Base-by-base conservation (phyloP, 495 filamentous ascomycete species). In the Friedmanniomyces simplex region DNA sequence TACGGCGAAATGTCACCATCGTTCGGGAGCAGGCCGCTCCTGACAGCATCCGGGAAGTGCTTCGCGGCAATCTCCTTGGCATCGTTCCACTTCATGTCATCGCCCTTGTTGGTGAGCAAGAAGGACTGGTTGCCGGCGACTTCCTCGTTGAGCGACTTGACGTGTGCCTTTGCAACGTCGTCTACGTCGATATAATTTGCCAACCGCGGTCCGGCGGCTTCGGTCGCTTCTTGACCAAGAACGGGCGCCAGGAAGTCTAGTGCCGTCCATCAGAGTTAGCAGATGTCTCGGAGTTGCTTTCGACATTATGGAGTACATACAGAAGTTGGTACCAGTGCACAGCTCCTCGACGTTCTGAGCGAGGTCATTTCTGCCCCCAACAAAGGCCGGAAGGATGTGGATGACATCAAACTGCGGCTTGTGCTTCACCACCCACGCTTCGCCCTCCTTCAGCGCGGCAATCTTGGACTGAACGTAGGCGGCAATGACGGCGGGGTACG, bases 371-470 rank as follows among this genome's bases (percentile, higher is more conserved):
- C 63, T 63, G 6, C 77, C 76, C 14, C 75, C 41, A 10, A 75
- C 67, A 61, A 75, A 73, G 7, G 68, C 67, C 0, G 77, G 76
- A 57, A 72, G 68, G 54, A 79, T 68, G 62, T 75, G 66, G 26
- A 77, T 71, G 24, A 75, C 63, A 59, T 77, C 73, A 53, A 74
- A 79, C 8, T 61, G 30, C 3, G 75, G 74, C 42, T 74, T 71
- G 50, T 73, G 62, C 0, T 65, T 59, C 55, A 61, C 55, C 12
- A 76, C 58, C 64, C 72, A 79, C 2, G 58, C 56, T 57, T 78
- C 70, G 13, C 74, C 68, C 6, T 65, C 64, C 21, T 70, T 58
- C n/a, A 78, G 66, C 5, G 78, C 73, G 16, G 53, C 54, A 0
- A 54, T 51, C 58, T 76, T 76, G 30, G 47, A 54, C 6, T 66